Percentiles rank a stretch among this genome's conserved stretches.
These are phyloP conservation scores for Phyllosticta paracitricarpa DNA, from an alignment of 2,329 filamentous ascomycete species.

Conservation along the genomic window DNA sequence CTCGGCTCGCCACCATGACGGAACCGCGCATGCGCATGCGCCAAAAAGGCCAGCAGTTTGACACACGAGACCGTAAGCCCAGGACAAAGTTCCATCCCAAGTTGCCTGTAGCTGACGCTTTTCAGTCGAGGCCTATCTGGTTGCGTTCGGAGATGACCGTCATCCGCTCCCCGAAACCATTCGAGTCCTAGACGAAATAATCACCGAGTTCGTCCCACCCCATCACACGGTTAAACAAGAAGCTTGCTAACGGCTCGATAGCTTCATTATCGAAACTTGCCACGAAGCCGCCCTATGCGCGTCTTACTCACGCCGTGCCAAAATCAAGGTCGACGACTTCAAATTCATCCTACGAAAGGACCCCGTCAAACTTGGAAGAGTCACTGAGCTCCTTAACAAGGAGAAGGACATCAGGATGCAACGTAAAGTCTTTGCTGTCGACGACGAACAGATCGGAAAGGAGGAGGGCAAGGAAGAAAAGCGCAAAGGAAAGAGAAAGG, in stretches of 20 bases:
- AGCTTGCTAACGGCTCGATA: slow-evolving; percentile 6
- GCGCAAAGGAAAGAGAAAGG: slow-evolving; percentile 28
- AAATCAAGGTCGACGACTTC: slow-evolving; percentile 98
- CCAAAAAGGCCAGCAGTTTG: slow-evolving; percentile 39
- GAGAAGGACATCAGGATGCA: slow-evolving; percentile 78
- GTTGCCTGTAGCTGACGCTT: slow-evolving; percentile 6
- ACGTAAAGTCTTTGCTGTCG: slow-evolving; percentile 61
- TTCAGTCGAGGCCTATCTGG: slow-evolving; percentile 63
- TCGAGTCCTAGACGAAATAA: slow-evolving; percentile 82
- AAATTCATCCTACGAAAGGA: slow-evolving; percentile 87
- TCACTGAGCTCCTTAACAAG: slow-evolving; percentile 81
- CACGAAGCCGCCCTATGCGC: slow-evolving; percentile 82
- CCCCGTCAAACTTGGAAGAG: slow-evolving; percentile 73
- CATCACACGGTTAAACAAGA: background rate
- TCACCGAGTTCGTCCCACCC: slow-evolving; percentile 53
- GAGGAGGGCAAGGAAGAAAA: slow-evolving; percentile 39
- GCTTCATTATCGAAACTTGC: slow-evolving; percentile 84
- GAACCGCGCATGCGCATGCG: slow-evolving; percentile 40
- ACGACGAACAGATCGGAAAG: slow-evolving; percentile 53
- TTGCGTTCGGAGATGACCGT: slow-evolving; percentile 68
- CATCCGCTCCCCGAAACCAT: slow-evolving; percentile 75
- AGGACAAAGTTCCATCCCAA: background rate
- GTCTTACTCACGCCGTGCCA: slow-evolving; percentile 78
- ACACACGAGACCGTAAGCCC: slow-evolving; percentile 30
- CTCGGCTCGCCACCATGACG: slow-evolving; percentile 26